Evolutionary conservation across 2,329 filamentous ascomycete genomes (phyloP), one percentile per base, ranked within the genome.

Genomic region (Tolypocladium ophioglossoides): DNA sequence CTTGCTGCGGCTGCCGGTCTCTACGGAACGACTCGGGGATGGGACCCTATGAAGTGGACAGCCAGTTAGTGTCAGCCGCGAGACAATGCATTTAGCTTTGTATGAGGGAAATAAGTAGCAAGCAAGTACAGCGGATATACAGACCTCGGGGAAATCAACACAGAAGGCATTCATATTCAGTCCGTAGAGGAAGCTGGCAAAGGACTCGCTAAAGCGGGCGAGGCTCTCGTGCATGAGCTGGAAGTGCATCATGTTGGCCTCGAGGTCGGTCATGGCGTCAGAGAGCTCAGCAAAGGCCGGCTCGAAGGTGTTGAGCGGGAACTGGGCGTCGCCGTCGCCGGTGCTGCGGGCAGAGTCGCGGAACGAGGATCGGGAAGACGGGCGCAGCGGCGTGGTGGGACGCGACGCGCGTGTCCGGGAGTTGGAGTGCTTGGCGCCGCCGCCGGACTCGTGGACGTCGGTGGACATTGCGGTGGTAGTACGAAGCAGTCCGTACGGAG

Each of bases 131-230:
- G 11, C 44, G 11, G 20, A 30, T 20, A 34, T 18, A 48, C 44
- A 27, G 4, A 48, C 91, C 82, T 99, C 94, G 0, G 91, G 89
- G 60, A 96, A 99, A 69, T 99, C 94, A 35, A 97, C 91, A 69
- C 92, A 97, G 68, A 97, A 99, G 1, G 94, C 94, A 70, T 96
- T 97, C 91, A 99, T 96, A 67, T 97, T 97, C 68, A 99, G 71
- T 2, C 94, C 94, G 64, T 97, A 99, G 48, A 99, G 73, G 64
- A 99, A 97, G 62, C 87, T 90, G 1, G 91, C 91, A 70, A 99
- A 99, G 66, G 88, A 95, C 77, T 99, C 94, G 70, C 86, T 92
- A 71, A 99, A 99, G 30, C 94, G 83, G 27, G 89, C 84, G 61
- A 99, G 72, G 64, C 89, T 95, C 74, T 97, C 92, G 66, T 99